Evolutionary conservation across 352 stramenopile species (phyloP), one percentile per base, ranked within the genome.

Genomic region (Aphanomyces invadans): DNA sequence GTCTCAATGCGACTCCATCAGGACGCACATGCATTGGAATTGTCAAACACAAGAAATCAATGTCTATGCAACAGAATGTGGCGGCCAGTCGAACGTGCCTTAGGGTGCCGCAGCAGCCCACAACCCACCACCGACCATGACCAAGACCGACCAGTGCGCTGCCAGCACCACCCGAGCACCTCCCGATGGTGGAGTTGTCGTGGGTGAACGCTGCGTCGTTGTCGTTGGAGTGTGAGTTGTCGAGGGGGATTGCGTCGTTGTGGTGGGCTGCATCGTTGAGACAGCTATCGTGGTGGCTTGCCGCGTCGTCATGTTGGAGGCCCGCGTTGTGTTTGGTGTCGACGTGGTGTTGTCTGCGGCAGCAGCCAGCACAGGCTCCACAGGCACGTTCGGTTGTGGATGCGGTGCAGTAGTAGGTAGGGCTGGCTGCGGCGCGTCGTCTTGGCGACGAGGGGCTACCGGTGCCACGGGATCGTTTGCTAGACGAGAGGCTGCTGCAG

Each of bases 401-500:
- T 7, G 7, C 15, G 7, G 36, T 15, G 7, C 7, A 42, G 36
- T 15, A 42, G 15, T 57, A 74, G 46, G 68, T 82, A 76, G 62
- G 89, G 71, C 53, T 84, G 76, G 7, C 61, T 32, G 7, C 79
- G 80, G 2, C 86, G 75, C 0, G 79, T 52, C 0, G 75, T 55
- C 57, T 73, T 75, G 5, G 12, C 39, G 36, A 66, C 48, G 70
- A 73, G 73, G 53, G 28, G 55, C 52, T 61, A 64, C 32, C 67
- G 66, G 21, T 73, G 66, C 62, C 72, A 69, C 32, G 72, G 66
- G 25, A 73, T 73, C 38, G 62, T 73, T n/a, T n/a, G n/a, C n/a
- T n/a, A n/a, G n/a, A n/a, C n/a, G n/a, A n/a, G n/a, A n/a, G n/a
- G n/a, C n/a, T n/a, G n/a, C n/a, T n/a, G n/a, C n/a, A n/a, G n/a